Conservation (phyloP, 2,329 filamentous ascomycete genomes). For the Cercospora sojina region DNA sequence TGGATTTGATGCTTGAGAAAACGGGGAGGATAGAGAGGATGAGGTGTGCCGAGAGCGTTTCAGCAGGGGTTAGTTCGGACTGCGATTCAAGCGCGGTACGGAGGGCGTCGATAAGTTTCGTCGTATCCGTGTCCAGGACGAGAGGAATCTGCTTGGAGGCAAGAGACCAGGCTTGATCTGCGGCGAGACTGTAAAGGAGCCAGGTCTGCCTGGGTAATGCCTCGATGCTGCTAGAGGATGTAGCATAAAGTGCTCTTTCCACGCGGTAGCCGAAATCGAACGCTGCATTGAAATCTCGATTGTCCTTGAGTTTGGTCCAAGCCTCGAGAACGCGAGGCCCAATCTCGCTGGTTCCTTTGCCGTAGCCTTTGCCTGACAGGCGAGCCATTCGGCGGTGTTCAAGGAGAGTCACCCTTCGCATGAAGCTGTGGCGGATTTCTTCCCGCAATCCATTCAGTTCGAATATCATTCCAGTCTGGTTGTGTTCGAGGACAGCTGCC, state of each 20-base stretch:
- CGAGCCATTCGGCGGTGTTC: slow-evolving; percentile 38
- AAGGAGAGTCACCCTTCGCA: slow-evolving; percentile 35
- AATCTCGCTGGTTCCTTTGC: slow-evolving; percentile 23
- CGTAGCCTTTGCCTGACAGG: slow-evolving; percentile 28
- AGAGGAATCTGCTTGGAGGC: slow-evolving; percentile 12
- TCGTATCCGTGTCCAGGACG: not conserved
- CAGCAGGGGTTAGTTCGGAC: slow-evolving; percentile 18
- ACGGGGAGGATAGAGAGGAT: slow-evolving; percentile 22
- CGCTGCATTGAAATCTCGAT: slow-evolving; percentile 38
- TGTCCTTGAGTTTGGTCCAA: slow-evolving; percentile 36
- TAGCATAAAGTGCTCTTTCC: slow-evolving; percentile 30
- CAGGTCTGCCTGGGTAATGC: slow-evolving; percentile 22
- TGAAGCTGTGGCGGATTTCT: slow-evolving; percentile 33
- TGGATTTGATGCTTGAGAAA: slow-evolving; percentile 12
- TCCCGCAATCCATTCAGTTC: slow-evolving; percentile 38
- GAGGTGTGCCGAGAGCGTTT: slow-evolving; percentile 27
- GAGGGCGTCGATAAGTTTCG: slow-evolving; percentile 12
- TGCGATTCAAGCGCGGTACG: slow-evolving; percentile 3
- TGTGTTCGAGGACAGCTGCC: slow-evolving; percentile 32
- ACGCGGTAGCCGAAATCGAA: slow-evolving; percentile 38
- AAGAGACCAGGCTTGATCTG: slow-evolving; percentile 33
- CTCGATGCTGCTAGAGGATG: not conserved
- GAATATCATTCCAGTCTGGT: slow-evolving; percentile 40
- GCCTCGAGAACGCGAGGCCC: slow-evolving; percentile 31
- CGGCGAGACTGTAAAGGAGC: slow-evolving; percentile 28